These are phyloP conservation scores for Erodium chrysanthum DNA, from an alignment of 441 rosid genomes.

Conservation along the genomic window DNA sequence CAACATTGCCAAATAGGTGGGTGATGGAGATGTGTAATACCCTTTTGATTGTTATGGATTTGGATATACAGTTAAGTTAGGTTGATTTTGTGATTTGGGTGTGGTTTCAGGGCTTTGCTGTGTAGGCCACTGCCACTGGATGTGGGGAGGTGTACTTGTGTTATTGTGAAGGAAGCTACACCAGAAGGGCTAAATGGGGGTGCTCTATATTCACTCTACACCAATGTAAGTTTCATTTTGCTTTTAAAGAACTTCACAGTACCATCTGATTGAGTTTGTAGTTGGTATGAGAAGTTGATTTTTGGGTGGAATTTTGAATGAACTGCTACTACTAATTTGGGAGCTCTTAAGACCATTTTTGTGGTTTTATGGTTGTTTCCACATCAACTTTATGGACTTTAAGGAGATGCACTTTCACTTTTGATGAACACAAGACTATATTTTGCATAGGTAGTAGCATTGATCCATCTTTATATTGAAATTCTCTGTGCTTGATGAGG, in stretches of 20 bases:
- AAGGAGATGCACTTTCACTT: background rate
- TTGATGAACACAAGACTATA: background rate
- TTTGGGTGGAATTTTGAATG: background rate
- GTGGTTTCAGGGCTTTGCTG: slow-evolving; percentile 53
- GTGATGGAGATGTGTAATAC: background rate
- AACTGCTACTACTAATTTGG: background rate
- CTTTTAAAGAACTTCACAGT: slow-evolving; percentile 1
- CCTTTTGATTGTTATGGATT: background rate
- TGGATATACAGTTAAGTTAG: background rate
- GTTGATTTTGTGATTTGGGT: slow-evolving; percentile 4
- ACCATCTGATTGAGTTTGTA: background rate
- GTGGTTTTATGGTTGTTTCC: too few species aligned
- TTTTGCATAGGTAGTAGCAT: background rate
- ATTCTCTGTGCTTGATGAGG: background rate
- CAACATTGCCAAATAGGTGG: slow-evolving; percentile 73
- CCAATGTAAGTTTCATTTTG: slow-evolving; percentile 44
- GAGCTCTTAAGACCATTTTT: background rate
- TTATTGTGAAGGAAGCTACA: slow-evolving; percentile 59
- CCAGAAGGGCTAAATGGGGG: slow-evolving; percentile 46
- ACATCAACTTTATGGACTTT: too few species aligned
- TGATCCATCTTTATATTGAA: background rate
- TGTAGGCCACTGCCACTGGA: slow-evolving; percentile 81
- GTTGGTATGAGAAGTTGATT: background rate
- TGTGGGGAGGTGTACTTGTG: slow-evolving; percentile 78
- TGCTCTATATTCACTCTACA: slow-evolving; percentile 57